Percentiles rank a stretch among this genome's conserved stretches.
These are phyloP conservation scores for Apophysomyces trapeziformis DNA, from an alignment of 371 early-diverging fungal genomes.

Conservation along the genomic window DNA sequence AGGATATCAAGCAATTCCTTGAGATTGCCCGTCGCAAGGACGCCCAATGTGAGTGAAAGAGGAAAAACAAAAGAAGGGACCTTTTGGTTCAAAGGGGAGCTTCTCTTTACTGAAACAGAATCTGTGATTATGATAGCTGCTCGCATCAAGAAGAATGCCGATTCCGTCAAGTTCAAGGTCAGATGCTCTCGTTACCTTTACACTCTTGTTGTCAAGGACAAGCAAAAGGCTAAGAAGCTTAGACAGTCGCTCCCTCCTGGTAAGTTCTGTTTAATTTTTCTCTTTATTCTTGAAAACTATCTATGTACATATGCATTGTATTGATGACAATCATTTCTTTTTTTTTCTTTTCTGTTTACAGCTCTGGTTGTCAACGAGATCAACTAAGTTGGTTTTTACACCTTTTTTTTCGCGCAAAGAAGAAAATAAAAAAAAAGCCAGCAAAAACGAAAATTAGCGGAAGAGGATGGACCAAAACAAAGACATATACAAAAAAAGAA, in stretches of 20 bases:
- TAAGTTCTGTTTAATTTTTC: conserved; percentile 32
- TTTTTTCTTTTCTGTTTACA: conserved; percentile 15
- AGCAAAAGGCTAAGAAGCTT: conserved; percentile 96
- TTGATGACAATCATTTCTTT: not conserved
- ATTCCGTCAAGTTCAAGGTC: conserved; percentile 97
- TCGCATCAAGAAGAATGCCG: conserved; percentile 97
- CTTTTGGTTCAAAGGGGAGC: no score
- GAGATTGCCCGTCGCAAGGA: conserved; percentile 96
- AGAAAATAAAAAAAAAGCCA: not conserved
- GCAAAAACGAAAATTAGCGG: not conserved
- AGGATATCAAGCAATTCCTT: conserved; percentile 98
- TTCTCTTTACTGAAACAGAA: no score
- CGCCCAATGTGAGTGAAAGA: conserved; percentile 72
- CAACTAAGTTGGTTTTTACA: conserved; percentile 21
- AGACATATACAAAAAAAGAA: not conserved
- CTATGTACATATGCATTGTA: not conserved
- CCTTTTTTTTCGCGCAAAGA: not conserved
- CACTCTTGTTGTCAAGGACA: conserved; percentile 96
- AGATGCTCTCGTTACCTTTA: conserved; percentile 97
- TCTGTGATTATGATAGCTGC: conserved; percentile 58
- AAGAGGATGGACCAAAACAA: not conserved
- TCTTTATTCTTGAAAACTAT: not conserved
- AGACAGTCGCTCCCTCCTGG: conserved; percentile 91
- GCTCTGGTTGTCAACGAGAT: conserved; percentile 48
- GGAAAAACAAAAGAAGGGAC: not conserved